These are phyloP conservation scores for Plasmodium gonderi DNA, from an alignment of 169 alveolate species.

Conservation along the genomic window DNA sequence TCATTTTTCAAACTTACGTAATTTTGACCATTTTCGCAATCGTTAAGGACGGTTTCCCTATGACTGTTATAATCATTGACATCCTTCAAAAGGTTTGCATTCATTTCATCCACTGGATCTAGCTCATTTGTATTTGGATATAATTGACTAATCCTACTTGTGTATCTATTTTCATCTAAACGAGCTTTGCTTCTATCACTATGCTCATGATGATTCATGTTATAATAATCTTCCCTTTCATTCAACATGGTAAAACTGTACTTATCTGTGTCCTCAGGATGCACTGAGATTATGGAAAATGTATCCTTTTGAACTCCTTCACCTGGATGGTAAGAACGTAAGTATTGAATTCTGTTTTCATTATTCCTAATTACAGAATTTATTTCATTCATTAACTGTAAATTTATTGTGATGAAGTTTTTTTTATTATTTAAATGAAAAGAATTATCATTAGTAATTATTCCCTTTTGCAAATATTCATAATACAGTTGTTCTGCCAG, in stretches of 20 bases:
- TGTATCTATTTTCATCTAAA: slow-evolving; percentile 3
- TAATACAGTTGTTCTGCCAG: slow-evolving; percentile 61
- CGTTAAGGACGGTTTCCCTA: slow-evolving; percentile 4
- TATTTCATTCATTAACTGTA: slow-evolving; percentile 61
- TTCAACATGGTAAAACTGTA: background rate
- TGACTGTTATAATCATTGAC: slow-evolving; percentile 9
- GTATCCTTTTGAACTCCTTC: slow-evolving; percentile 9
- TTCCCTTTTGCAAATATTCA: slow-evolving; percentile 47
- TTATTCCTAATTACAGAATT: slow-evolving; percentile 36
- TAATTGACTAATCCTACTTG: background rate
- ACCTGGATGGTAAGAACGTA: background rate
- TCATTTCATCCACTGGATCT: background rate
- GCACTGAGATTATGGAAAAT: background rate
- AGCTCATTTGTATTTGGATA: background rate
- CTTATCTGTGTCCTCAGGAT: slow-evolving; percentile 6
- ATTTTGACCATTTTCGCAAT: slow-evolving; percentile 15
- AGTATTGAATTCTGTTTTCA: slow-evolving; percentile 18
- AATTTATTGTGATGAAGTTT: slow-evolving; percentile 10
- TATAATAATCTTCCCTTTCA: slow-evolving; percentile 27
- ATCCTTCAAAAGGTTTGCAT: slow-evolving; percentile 4
- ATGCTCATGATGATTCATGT: slow-evolving; percentile 2
- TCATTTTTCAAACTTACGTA: background rate
- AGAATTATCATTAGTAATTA: slow-evolving; percentile 30
- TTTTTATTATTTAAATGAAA: slow-evolving; percentile 38
- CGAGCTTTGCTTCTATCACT: background rate